phyloP scores from a whole-genome alignment of 2,329 filamentous ascomycete species.

The Hypoxylon sp. region DNA sequence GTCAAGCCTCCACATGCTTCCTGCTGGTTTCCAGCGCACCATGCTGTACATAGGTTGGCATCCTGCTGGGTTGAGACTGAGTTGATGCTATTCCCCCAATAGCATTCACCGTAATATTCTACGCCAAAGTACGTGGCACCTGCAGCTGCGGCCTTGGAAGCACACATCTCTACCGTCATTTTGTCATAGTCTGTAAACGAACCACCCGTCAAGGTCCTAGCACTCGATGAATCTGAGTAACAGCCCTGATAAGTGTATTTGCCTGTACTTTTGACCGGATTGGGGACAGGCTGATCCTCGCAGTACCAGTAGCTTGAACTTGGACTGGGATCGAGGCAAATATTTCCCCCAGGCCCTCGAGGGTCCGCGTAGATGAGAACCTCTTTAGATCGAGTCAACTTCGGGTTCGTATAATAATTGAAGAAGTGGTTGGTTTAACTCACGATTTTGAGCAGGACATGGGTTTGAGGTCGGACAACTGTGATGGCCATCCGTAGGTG shows the following conservation, averaged over 20 bases:
- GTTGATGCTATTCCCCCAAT: background rate
- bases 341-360: background rate
- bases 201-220: background rate
- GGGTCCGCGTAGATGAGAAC: background rate
- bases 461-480: background rate
- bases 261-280: background rate
- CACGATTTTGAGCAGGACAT: background rate
- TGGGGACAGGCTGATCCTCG: background rate
- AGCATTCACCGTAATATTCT: background rate
- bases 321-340: background rate
- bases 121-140: background rate
- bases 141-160: background rate
- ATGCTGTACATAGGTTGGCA: background rate
- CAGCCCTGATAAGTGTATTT: background rate
- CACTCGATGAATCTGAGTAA: background rate
- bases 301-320: background rate
- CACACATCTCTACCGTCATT: background rate
- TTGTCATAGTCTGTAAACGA: background rate
- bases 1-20: background rate
- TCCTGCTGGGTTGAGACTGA: background rate
- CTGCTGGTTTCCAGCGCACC: background rate
- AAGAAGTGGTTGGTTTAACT: background rate
- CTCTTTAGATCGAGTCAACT: background rate
- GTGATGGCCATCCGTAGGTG: background rate
- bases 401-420: background rate